Base-by-base conservation (phyloP, 768 basidiomycete species). In the Wakefieldia striispora region DNA sequence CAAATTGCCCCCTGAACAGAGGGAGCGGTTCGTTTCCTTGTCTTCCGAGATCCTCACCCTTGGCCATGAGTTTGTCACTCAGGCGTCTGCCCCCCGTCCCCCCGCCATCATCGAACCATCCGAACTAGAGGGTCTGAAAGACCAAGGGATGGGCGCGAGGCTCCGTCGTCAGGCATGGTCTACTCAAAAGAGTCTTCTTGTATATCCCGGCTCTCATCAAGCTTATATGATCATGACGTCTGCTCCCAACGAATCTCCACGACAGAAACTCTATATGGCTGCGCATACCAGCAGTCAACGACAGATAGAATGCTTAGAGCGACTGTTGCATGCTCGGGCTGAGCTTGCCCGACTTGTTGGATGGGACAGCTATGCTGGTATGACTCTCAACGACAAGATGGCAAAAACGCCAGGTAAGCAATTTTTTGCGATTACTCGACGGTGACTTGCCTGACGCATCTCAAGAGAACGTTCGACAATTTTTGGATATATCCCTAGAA, bases 331-430 rank as follows among this genome's bases (percentile, higher is more conserved):
- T 29, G 83, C 84, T 38, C 80, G 97, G 24, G 91, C 84, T 5
- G 82, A 94, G 59, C 75, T 97, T 6, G 93, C 97, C 2, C 79
- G 73, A 19, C 71, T 98, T 14, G 86, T 97, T 33, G 95, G 95
- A 10, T 82, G 83, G 59, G 76, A 84, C 34, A 95, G 88, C 56
- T 98, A 82, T 72, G 93, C 86, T 0, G 83, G 91, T 51, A 88
- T 97, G 79, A 81, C 84, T 0, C 75, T 98, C 17, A 80, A 80
- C 26, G 95, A 97, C 69, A 99, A 97, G 72, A 99, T 99, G 97
- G 95, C 95, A 1, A 92, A 89, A 68, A 88, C 83, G 27, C 95
- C 95, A 45, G 90, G 90, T 91, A 51, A 53, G 78, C 31, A 1
- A 6, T 49, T 31, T 49, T n/a, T 40, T n/a, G 23, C 41, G 24